Evolutionary conservation across 139 green algal genomes (phyloP), one percentile per base, ranked within the genome.

Genomic region (Raphidocelis subcapitata): DNA sequence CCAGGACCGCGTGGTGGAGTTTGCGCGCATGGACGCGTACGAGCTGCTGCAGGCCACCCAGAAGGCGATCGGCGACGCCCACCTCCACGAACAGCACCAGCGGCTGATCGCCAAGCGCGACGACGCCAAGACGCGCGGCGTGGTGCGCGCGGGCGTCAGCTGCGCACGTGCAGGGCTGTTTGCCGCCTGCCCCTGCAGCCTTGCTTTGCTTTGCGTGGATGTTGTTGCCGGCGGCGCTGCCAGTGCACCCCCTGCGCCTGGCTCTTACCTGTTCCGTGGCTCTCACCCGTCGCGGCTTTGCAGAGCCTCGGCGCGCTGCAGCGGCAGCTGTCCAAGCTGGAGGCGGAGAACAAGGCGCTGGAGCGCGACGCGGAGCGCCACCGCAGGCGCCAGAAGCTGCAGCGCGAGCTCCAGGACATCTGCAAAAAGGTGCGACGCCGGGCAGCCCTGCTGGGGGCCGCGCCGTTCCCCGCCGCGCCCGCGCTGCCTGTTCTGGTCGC

Each of bases 1-100:
- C 10, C 95, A 98, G 84, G 95, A 99, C 82, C 89, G 90, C 65
- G 95, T 99, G 49, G 77, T 82, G 8, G 85, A 92, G 65, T 99
- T 99, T 85, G 89, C 96, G 0, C 72, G 73, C 2, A 81, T 99
- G 80, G 87, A 88, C 57, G 79, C 88, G 0, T 70, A 80, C 8
- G 74, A 97, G 79, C 85, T 98, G 59, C 89, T 99, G 71, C 31
- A 75, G 41, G 91, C 94, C 23, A 99, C 96, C 0, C 85, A 98
- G 82, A 93, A 87, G 73, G 92, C 95, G 3, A 86, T 98, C 8
- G 94, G 87, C 2, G 87, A 96, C 57, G 67, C 73, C 0, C 44
- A 80, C 46, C 79, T 99, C 72, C 73, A 88, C 54, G 54, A 91
- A 8, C 69, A 90, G 64, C 95, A 99, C 84, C 24, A 81, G 44